Conservation (phyloP, 1,284 basidiomycete species). For the Acaromyces ingoldii region DNA sequence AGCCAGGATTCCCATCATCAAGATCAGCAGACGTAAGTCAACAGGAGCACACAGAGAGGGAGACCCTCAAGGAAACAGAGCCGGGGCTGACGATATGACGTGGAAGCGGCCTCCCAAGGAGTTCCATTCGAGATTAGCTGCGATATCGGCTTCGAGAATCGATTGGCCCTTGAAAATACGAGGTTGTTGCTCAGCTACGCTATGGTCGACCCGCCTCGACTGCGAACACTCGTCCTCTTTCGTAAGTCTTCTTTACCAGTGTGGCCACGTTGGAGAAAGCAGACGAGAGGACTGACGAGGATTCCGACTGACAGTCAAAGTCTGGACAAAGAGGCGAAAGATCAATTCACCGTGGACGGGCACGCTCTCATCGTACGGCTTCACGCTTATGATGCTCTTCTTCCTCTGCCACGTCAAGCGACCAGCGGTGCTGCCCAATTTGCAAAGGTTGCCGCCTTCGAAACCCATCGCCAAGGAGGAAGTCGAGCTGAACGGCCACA, state of each 20-base stretch:
- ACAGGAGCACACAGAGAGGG: too few species aligned
- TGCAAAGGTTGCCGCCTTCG: constrained; percentile 51
- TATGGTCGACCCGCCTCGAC: constrained; percentile 88
- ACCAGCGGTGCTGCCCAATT: constrained; percentile 49
- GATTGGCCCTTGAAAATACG: constrained; percentile 93
- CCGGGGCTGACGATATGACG: neutral
- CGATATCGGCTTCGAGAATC: constrained; percentile 97
- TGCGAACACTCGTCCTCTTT: constrained; percentile 90
- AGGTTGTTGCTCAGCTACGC: constrained; percentile 93
- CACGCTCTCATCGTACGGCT: constrained; percentile 93
- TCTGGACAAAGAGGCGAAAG: constrained; percentile 96
- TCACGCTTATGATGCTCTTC: constrained; percentile 94
- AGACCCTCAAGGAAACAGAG: neutral
- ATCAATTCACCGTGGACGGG: constrained; percentile 97
- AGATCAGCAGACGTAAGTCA: constrained; percentile 67
- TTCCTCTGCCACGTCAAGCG: constrained; percentile 90
- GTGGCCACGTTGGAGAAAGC: neutral
- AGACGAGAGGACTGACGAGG: neutral
- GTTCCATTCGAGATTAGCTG: constrained; percentile 70
- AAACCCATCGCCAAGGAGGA: constrained; percentile 59
- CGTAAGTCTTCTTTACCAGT: too few species aligned
- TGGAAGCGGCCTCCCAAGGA: constrained; percentile 69
- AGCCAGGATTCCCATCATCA: constrained; percentile 97
- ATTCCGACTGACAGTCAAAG: constrained; percentile 62
- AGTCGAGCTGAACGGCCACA: constrained; percentile 61